Percentiles rank a stretch among this genome's conserved stretches.
These are phyloP conservation scores for Phyllosticta citriasiana DNA, from an alignment of 2,329 filamentous ascomycete species.

Conservation along the genomic window DNA sequence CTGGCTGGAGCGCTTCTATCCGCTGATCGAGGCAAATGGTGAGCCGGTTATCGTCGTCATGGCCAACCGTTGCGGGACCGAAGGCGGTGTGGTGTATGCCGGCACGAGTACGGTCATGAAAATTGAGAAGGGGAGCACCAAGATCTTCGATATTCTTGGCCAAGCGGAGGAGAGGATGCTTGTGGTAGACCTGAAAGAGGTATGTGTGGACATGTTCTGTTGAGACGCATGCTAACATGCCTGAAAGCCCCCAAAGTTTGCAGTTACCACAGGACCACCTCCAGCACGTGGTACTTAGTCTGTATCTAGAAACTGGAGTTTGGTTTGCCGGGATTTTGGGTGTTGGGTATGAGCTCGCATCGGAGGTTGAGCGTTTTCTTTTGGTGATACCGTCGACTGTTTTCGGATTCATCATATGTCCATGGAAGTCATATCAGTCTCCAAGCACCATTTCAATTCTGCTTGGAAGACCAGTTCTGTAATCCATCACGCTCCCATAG, in stretches of 20 bases:
- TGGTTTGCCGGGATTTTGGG: neutral
- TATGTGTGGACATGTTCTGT: slow-evolving; percentile 13
- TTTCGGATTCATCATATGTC: neutral
- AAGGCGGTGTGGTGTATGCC: slow-evolving; percentile 58
- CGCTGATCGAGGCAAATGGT: slow-evolving; percentile 30
- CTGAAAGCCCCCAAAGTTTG: slow-evolving; percentile 14
- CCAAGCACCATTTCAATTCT: neutral
- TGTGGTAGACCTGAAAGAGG: slow-evolving; percentile 52
- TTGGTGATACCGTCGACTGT: neutral
- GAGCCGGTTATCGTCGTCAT: slow-evolving; percentile 58
- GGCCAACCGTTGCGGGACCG: slow-evolving; percentile 59
- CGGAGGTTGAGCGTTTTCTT: neutral
- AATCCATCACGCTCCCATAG: neutral
- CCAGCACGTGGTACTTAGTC: neutral
- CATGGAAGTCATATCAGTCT: neutral
- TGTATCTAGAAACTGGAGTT: neutral
- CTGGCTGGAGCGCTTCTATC: slow-evolving; percentile 63
- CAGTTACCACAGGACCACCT: slow-evolving; percentile 4
- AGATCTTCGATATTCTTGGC: slow-evolving; percentile 59
- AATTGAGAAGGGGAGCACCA: slow-evolving; percentile 55
- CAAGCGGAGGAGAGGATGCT: slow-evolving; percentile 60
- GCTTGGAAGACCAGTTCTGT: neutral
- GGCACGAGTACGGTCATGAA: slow-evolving; percentile 65
- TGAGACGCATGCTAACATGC: neutral
- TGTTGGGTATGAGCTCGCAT: neutral